phyloP scores from a whole-genome alignment of 306 rosid species.

The Astragalus membranaceus region DNA sequence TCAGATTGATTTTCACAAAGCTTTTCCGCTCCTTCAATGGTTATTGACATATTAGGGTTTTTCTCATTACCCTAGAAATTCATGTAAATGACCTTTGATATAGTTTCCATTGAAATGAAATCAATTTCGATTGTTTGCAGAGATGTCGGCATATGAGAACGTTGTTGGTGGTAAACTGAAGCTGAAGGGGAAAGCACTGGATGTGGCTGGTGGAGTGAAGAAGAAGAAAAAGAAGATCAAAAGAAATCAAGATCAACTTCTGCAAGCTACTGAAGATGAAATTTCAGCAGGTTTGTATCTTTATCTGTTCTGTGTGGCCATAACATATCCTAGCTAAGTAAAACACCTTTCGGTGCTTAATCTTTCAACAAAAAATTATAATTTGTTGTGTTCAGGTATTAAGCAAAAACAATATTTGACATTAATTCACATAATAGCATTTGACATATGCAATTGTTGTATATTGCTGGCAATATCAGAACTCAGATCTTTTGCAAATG shows the following conservation, averaged over 20 bases:
- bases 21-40: background rate
- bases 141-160: slow-evolving; percentile 74
- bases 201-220: slow-evolving; percentile 84
- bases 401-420: no score
- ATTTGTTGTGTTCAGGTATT: no score
- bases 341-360: background rate
- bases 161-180: slow-evolving; percentile 92
- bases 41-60: slow-evolving; percentile 12
- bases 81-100: background rate
- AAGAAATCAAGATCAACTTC: slow-evolving; percentile 46
- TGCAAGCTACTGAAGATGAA: slow-evolving; percentile 45
- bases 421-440: no score
- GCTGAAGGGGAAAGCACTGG: slow-evolving; percentile 98
- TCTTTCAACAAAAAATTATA: background rate
- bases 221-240: slow-evolving; percentile 87
- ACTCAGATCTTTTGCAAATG: no score
- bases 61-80: background rate
- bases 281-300: slow-evolving; percentile 43
- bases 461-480: no score
- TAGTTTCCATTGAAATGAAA: background rate
- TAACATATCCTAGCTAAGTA: background rate
- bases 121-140: slow-evolving; percentile 14
- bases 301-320: background rate
- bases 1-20: background rate
- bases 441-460: no score